Evolutionary conservation across 164 flowering plant species (phyloP).

Genomic region (Vitis cinerea): DNA sequence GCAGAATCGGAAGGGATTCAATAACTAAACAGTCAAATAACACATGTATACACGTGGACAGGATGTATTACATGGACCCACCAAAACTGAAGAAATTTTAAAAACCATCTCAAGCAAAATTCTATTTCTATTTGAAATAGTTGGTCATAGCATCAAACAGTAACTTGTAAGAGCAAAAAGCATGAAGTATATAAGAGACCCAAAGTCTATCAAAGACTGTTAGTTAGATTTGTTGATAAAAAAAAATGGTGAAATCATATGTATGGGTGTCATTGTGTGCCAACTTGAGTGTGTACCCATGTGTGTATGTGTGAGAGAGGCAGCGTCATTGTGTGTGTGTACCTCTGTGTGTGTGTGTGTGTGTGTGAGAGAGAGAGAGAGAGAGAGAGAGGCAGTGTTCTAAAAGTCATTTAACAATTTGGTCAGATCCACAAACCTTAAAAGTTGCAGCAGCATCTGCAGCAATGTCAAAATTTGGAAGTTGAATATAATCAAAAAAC

Average conservation of each 20-base stretch:
- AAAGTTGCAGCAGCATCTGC: constrained; percentile 96
- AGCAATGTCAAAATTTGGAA: constrained; percentile 91
- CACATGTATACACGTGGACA: not conserved
- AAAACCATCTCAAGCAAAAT: not conserved
- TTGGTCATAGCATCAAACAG: too few relatives aligned
- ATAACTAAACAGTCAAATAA: not conserved
- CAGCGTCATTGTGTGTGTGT: too few relatives aligned
- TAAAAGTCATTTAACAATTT: not conserved
- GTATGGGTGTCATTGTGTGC: too few relatives aligned
- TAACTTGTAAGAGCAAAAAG: too few relatives aligned
- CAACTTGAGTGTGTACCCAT: too few relatives aligned
- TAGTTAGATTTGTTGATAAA: too few relatives aligned
- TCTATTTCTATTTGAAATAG: too few relatives aligned
- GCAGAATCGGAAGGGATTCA: not conserved
- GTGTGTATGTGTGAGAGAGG: too few relatives aligned
- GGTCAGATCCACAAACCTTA: constrained; percentile 50
- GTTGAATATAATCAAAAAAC: constrained; percentile 86
- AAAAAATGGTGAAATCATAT: too few relatives aligned
- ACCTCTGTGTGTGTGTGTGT: too few relatives aligned
- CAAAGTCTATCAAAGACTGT: too few relatives aligned
- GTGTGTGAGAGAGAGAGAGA: not conserved
- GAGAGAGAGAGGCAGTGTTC: not conserved
- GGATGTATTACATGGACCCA: not conserved
- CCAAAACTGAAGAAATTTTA: not conserved
- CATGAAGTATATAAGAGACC: too few relatives aligned